Evolutionary conservation across 2,329 filamentous ascomycete species (phyloP), one percentile per base, ranked within the genome.

Genomic region (Chrysoporthe austroafricana): DNA sequence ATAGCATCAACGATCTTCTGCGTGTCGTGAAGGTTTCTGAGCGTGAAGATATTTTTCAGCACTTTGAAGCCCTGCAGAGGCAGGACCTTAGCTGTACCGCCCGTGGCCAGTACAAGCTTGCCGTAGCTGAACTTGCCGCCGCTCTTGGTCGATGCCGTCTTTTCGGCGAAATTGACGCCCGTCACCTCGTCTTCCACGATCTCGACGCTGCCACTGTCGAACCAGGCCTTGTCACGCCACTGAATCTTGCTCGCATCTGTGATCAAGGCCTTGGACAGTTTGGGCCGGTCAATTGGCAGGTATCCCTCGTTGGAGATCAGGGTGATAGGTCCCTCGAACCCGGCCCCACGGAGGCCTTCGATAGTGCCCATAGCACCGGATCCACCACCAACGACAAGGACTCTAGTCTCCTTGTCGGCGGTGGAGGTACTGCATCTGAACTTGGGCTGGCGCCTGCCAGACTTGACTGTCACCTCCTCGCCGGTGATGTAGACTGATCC

Each of bases 221-320:
- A 98, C 86, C 92, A 97, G 44, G 90, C 88, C 71, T 88, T 85
- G 64, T 92, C 86, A 70, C 96, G 87, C 85, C 90, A 91, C 54
- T 91, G 88, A 56, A 97, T 81, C 80, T 97, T 97, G 57, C 86
- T 85, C 1, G 88, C 79, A 76, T 99, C 95, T 7, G 92, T 88
- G 70, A 97, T 86, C 14, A 99, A 84, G 0, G 95, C 93, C 80
- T 99, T 99, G 75, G 94, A 97, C 54, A 99, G 86, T 83, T 98
- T 98, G 13, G 96, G 93, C 26, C 96, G 89, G 81, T 99, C 96
- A 73, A 98, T 94, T 43, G 94, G 94, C 44, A 91, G 85, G 77
- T 96, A 91, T 32, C 92, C 91, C 79, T 99, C 96, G 71, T 87
- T 90, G 14, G 92, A 90, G 74, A 99, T 89, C 74, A 97, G 83